Evolutionary conservation across 345 rosid genomes (phyloP), one percentile per base, ranked within the genome.

Genomic region (Heritiera littoralis): DNA sequence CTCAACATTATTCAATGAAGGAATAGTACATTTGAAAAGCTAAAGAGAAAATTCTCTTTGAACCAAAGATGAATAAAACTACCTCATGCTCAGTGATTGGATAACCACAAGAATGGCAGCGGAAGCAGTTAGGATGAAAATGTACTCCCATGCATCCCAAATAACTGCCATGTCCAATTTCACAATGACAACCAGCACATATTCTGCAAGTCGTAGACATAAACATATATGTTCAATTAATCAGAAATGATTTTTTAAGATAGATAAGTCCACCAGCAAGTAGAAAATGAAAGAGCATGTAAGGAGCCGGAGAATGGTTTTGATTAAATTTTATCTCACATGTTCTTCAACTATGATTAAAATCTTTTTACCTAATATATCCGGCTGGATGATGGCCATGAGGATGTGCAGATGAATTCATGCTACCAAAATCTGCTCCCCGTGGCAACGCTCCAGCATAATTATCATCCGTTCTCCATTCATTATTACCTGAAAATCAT

Each of bases 31-130:
- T 43, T 43, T 51, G 55, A 51, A 12, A 13, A 51, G 55, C 6
- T 51, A 12, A 4, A 51, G 52, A 48, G 55, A 51, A 51, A n/a
- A 4, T 51, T 51, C 32, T 58, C 63, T n/a, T 3, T 8, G 63
- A 10, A 58, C 35, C 65, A 23, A 28, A 74, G 60, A 82, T 6
- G 43, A 75, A 77, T 23, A 6, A 66, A 67, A 41, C 67, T 83
- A 95, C 99, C 97, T 94, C 97, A 72, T 80, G 88, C 77, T 96
- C 98, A 17, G 90, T 92, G 76, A 96, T 96, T 46, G 98, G 91
- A 30, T 81, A 55, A 43, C 88, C 81, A 38, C 99, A 95, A 72
- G 93, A 86, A 66, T 59, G 89, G 80, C 99, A 96, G 35, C 89
- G 74, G 69, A 96, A 96, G 88, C 99, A 96, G 46, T 90, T 89